Base-by-base conservation (phyloP, 2,329 filamentous ascomycete species). In the Fusarium sp. region DNA sequence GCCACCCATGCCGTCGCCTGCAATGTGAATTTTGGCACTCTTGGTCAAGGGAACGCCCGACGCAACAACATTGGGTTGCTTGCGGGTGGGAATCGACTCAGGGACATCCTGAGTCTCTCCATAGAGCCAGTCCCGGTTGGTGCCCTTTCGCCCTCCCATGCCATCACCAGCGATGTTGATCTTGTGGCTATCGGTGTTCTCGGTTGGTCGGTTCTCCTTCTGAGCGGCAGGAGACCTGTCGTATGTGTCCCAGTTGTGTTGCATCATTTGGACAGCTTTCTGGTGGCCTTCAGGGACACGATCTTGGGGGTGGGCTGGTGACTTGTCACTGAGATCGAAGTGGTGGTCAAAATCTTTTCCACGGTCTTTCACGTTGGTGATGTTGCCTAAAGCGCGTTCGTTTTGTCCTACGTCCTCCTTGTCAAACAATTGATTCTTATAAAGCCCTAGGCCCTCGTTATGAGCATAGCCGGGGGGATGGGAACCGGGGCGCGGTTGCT, bases 321-420 rank as follows among this genome's bases (percentile, higher is more conserved):
- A 90, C 45, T 90, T 86, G 80, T 97, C 94, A 12, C 87, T 87
- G 85, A 97, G 91, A 58, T 87, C 87, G 85, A 95, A 98, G 77
- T 98, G 94, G 26, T 91, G 83, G 55, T 91, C 91, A 76, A 97
- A 95, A 80, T 94, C 90, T 82, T 95, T 94, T 79, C 87, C 87
- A 63, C 94, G 92, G 81, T 92, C 89, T 79, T 91, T 90, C 66
- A 91, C 87, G 82, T 96, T 94, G 70, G 92, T 93, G 64, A 94
- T 90, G 77, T 91, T 90, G 55, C 88, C 88, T 17, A 94, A 86
- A 15, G 91, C 82, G 20, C 84, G 77, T 56, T 84, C 82, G 5
- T 77, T 82, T 20, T 84, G 79, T 36, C 79, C 82, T 44, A 79
- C 79, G 48, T 87, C 87, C 39, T 90, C 88, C 55, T 90, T 88